Base-by-base conservation (phyloP, 2,329 filamentous ascomycete species). In the Cladosporium sphaerospermum region DNA sequence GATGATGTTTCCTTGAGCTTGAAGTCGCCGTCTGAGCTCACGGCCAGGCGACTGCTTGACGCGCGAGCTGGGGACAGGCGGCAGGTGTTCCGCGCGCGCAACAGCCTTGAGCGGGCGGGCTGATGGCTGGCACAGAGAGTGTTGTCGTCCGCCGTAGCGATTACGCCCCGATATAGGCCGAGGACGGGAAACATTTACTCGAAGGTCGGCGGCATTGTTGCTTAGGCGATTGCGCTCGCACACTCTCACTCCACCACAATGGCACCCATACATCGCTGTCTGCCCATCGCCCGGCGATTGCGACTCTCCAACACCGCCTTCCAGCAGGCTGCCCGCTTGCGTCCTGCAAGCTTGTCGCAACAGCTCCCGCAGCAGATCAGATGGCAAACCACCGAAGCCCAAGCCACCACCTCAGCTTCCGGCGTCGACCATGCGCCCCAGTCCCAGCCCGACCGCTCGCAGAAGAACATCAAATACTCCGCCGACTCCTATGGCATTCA, bases 401-500 rank as follows among this genome's bases (percentile, higher is more conserved):
- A 59, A 51, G 56, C 59, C 43, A 60, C 65, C 5, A 67, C 65
- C 8, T 62, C 64, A 18, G 64, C 67, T 6, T 59, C 65, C 39
- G 58, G 59, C 47, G 62, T 60, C 14, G 64, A 67, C 45, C 54
- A 64, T 43, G 53, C 59, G 19, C 58, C 62, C 18, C 61, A 67
- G 44, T 56, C 55, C 34, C 58, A 54, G 54, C 63, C 56, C 50
- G 59, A 59, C 56, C 60, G 53, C 45, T 45, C 54, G 54, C 67
- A 46, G 52, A 75, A 77, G 59, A 64, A 71, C 13, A 76, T 85
- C 66, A 88, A 87, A 69, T 88, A 87, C 73, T 99, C 93, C 13
- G 83, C 88, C 51, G 88, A 96, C 61, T 86, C 84, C 51, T 93
- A 95, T 65, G 78, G 86, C 55, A 76, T 99, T 64, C 82, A 91